Percentiles rank a stretch among this genome's conserved stretches.
phyloP scores from a whole-genome alignment of 495 filamentous ascomycete species.

The Friedmanniomyces endolithicus region DNA sequence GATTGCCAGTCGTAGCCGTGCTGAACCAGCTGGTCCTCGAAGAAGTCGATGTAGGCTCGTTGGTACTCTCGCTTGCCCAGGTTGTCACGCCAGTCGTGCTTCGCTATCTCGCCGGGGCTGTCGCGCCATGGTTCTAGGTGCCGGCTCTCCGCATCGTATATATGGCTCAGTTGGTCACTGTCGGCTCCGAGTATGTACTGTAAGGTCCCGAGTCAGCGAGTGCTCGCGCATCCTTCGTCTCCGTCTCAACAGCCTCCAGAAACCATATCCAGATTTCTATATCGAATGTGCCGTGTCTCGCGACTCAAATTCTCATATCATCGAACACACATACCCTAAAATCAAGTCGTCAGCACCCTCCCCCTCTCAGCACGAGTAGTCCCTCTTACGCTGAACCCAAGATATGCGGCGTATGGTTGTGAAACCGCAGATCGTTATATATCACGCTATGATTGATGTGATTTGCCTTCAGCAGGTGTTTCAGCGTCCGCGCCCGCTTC shows the following conservation, averaged over 20 bases:
- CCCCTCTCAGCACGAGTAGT: neutral
- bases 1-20: constrained; percentile 73
- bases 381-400: constrained; percentile 51
- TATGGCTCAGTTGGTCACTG: constrained; percentile 52
- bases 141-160: constrained; percentile 68
- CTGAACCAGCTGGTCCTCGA: constrained; percentile 71
- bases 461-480: constrained; percentile 80
- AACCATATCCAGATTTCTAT: no score
- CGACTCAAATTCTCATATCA: no score
- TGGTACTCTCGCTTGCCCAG: constrained; percentile 68
- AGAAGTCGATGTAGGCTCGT: constrained; percentile 81
- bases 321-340: neutral
- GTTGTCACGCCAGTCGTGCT: constrained; percentile 75
- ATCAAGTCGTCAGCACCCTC: neutral
- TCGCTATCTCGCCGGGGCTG: constrained; percentile 68
- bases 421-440: constrained; percentile 62
- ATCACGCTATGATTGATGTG: constrained; percentile 80
- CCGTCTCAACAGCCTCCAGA: no score
- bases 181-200: constrained; percentile 65
- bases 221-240: no score
- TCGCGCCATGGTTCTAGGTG: constrained; percentile 69
- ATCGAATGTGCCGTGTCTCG: no score
- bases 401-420: constrained; percentile 78
- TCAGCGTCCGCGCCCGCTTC: constrained; percentile 69
- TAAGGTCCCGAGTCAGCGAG: neutral